Evolutionary conservation across 2,329 filamentous ascomycete genomes (phyloP).

Genomic region (Capronia coronata): DNA sequence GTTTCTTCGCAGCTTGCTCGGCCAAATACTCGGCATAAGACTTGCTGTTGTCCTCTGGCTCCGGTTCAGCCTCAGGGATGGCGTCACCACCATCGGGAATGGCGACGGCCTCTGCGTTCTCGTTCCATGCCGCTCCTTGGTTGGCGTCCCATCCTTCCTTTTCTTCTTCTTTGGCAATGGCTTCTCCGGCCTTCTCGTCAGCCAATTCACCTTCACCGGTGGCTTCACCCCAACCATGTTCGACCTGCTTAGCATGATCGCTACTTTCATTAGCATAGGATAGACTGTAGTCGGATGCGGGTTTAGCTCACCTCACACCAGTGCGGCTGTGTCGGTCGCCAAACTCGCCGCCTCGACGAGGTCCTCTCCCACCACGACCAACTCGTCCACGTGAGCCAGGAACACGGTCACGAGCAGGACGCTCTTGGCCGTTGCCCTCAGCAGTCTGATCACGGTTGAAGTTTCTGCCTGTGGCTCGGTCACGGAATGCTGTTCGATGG

Average conservation of each 20-base stretch:
- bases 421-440: slow-evolving; percentile 52
- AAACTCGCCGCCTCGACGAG: slow-evolving; percentile 44
- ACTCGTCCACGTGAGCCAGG: slow-evolving; percentile 48
- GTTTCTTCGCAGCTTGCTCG: slow-evolving; percentile 69
- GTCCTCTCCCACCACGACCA: slow-evolving; percentile 54
- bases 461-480: slow-evolving; percentile 71
- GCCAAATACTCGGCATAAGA: slow-evolving; percentile 85
- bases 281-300: neutral
- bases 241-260: slow-evolving; percentile 48
- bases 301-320: slow-evolving; percentile 50
- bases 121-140: slow-evolving; percentile 32
- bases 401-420: slow-evolving; percentile 32
- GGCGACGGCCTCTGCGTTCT: slow-evolving; percentile 22
- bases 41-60: slow-evolving; percentile 80
- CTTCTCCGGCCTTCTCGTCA: slow-evolving; percentile 86
- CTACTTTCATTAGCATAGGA: slow-evolving; percentile 31
- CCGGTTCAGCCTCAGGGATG: slow-evolving; percentile 35
- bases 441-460: slow-evolving; percentile 76
- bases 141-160: slow-evolving; percentile 54
- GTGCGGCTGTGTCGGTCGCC: slow-evolving; percentile 55
- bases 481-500: slow-evolving; percentile 67
- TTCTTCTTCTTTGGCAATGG: slow-evolving; percentile 77
- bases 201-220: slow-evolving; percentile 78
- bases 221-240: slow-evolving; percentile 79
- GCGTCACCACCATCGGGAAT: slow-evolving; percentile 28